A percentile compares a stretch with the other conserved stretches of the same genome.
Evolutionary conservation across 768 basidiomycete genomes (phyloP).

Genomic region (Panellus pusillus): DNA sequence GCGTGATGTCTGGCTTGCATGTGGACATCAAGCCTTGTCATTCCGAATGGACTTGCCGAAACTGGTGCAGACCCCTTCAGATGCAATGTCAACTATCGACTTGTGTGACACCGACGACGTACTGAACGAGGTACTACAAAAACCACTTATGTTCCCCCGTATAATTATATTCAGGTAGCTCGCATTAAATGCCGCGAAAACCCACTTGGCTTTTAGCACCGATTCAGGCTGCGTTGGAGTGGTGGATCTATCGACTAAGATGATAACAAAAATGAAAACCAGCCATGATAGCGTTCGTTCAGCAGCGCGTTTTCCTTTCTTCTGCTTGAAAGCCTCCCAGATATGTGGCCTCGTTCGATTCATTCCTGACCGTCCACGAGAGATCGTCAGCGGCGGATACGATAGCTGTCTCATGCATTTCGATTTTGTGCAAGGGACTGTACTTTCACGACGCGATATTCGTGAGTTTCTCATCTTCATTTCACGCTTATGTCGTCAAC

Average conservation of each 20-base stretch:
- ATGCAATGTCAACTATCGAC: conserved; percentile 47
- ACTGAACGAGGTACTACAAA: conserved; percentile 62
- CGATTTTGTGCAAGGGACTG: conserved; percentile 55
- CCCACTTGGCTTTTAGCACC: conserved; percentile 64
- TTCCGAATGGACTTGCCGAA: conserved; percentile 48
- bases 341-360: conserved; percentile 71
- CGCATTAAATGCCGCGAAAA: conserved; percentile 53
- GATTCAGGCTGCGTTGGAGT: conserved; percentile 72
- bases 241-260: conserved; percentile 53
- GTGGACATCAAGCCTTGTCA: conserved; percentile 50
- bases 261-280: conserved; percentile 56
- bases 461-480: conserved; percentile 36
- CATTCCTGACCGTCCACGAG: conserved; percentile 67
- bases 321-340: conserved; percentile 36
- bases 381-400: conserved; percentile 78
- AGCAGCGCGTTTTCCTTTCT: neutral
- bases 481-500: neutral
- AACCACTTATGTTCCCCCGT: neutral
- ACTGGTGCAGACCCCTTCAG: conserved; percentile 52
- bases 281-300: conserved; percentile 61
- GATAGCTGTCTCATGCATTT: conserved; percentile 70
- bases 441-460: conserved; percentile 61
- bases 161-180: conserved; percentile 54
- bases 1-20: conserved; percentile 64
- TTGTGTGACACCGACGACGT: conserved; percentile 55